Base-by-base conservation (phyloP, 2,329 filamentous ascomycete species). In the Penicillium sp. region DNA sequence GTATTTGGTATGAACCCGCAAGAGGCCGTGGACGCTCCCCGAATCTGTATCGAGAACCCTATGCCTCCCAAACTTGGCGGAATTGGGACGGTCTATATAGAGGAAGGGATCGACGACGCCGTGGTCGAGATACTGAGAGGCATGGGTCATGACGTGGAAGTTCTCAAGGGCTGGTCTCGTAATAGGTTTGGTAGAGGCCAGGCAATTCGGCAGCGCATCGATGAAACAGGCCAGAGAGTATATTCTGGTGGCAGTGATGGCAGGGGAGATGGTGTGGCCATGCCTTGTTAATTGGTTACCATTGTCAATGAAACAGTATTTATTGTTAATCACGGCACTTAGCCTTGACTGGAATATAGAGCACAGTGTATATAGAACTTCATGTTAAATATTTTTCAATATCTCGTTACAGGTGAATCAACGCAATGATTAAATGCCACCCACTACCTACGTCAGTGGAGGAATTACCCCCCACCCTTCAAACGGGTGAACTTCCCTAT, bases 21-120 rank as follows among this genome's bases (percentile, higher is more conserved):
- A 73, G 85, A 90, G 58, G 91, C 93, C 2, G 81, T 97, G 0
- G 93, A 99, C 67, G 88, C 93, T 3, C 93, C 93, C 16, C 81
- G 93, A 14, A 81, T 97, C 62, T 96, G 91, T 64, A 89, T 97
- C 58, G 87, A 88, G 40, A 18, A 18, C 20, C 18, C n/a, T 3
- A 18, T 18, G 40, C 40, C 18, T 12, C n/a, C 9, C 5, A 18
- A 23, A 21, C n/a, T 12, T 23, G 18, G 11, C 11, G n/a, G n/a
- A 3, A 18, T 9, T 12, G 26, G 50, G 24, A 46, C 18, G 0
- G 50, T 52, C 3, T 26, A 33, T 50, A 20, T 50, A 30, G 48
- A 50, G 24, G 33, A 40, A 21, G 48, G 48, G 14, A 14, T 50
- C 5, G 33, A 50, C 1, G 8, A 35, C 7, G 2, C 1, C 4